A percentile compares a stretch with the other conserved stretches of the same genome.
Conservation (phyloP, 257 asterid species). For the Hygrophila difformis region DNA sequence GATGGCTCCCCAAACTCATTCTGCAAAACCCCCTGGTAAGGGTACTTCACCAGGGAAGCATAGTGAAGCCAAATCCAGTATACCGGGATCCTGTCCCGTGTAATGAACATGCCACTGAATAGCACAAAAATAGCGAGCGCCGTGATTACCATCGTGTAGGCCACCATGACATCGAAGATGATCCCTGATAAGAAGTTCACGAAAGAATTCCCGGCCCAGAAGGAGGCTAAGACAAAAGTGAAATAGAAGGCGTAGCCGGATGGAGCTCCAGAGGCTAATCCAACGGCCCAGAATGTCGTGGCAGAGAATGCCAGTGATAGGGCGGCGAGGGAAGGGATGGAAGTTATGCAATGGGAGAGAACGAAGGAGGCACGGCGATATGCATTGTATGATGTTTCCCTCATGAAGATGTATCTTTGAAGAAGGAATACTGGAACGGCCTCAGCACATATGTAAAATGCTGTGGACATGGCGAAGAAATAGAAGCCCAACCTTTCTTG, state of each 20-base stretch:
- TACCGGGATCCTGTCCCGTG: slow-evolving; percentile 26
- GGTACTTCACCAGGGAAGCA: slow-evolving; percentile 28
- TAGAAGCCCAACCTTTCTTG: slow-evolving; percentile 29
- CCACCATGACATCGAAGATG: slow-evolving; percentile 27
- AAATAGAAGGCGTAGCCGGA: slow-evolving; percentile 24
- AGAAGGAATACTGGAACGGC: slow-evolving; percentile 32
- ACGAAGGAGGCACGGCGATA: slow-evolving; percentile 30
- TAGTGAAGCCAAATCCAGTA: slow-evolving; percentile 48
- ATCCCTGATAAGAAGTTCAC: slow-evolving; percentile 32
- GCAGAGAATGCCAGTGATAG: slow-evolving; percentile 24
- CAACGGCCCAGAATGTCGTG: slow-evolving; percentile 35
- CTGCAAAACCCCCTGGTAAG: slow-evolving; percentile 29
- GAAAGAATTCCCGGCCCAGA: slow-evolving; percentile 39
- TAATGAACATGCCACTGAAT: slow-evolving; percentile 29
- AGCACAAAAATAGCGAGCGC: slow-evolving; percentile 25
- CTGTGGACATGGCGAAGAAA: slow-evolving; percentile 35
- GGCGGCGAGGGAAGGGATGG: slow-evolving; percentile 24
- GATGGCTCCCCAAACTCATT: slow-evolving; percentile 25
- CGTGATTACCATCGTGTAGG: slow-evolving; percentile 26
- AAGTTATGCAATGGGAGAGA: slow-evolving; percentile 27
- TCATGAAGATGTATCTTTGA: slow-evolving; percentile 35
- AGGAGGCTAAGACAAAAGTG: slow-evolving; percentile 24
- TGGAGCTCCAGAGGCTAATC: slow-evolving; percentile 18
- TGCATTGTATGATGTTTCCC: slow-evolving; percentile 39
- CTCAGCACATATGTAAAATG: slow-evolving; percentile 34